Evolutionary conservation across 2,329 filamentous ascomycete species (phyloP).

Genomic region (Pseudocercospora cruenta): DNA sequence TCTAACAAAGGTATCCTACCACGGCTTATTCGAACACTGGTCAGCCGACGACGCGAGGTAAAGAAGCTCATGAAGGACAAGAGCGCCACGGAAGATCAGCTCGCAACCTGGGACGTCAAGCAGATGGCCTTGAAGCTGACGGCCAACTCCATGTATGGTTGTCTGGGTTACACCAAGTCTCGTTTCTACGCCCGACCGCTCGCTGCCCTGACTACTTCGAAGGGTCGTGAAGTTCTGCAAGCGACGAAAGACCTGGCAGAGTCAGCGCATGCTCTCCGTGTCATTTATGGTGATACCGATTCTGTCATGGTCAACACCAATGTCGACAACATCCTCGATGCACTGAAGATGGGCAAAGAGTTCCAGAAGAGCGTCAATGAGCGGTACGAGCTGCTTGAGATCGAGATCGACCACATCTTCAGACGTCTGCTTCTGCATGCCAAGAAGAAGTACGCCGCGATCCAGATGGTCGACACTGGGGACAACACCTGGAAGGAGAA

Average conservation of each 20-base stretch:
- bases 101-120: constrained; percentile 97
- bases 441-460: constrained; percentile 99
- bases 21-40: constrained; percentile 86
- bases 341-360: constrained; percentile 86
- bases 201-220: constrained; percentile 93
- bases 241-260: constrained; percentile 96
- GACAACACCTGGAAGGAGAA: constrained; percentile 91
- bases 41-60: constrained; percentile 84
- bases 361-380: constrained; percentile 97
- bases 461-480: constrained; percentile 81
- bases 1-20: constrained; percentile 85
- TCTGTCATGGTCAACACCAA: constrained; percentile 99
- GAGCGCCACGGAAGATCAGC: constrained; percentile 78
- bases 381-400: constrained; percentile 87
- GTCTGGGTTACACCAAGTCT: constrained; percentile 93
- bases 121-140: constrained; percentile 95
- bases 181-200: constrained; percentile 95
- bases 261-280: constrained; percentile 77
- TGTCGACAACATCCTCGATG: constrained; percentile 87
- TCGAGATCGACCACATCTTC: constrained; percentile 98
- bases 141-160: constrained; percentile 99
- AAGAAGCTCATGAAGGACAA: constrained; percentile 98
- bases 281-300: constrained; percentile 98
- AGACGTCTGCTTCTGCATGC: constrained; percentile 89
- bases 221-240: constrained; percentile 94